Base-by-base conservation (phyloP, 768 basidiomycete species). In the Galerina sulciceps region DNA sequence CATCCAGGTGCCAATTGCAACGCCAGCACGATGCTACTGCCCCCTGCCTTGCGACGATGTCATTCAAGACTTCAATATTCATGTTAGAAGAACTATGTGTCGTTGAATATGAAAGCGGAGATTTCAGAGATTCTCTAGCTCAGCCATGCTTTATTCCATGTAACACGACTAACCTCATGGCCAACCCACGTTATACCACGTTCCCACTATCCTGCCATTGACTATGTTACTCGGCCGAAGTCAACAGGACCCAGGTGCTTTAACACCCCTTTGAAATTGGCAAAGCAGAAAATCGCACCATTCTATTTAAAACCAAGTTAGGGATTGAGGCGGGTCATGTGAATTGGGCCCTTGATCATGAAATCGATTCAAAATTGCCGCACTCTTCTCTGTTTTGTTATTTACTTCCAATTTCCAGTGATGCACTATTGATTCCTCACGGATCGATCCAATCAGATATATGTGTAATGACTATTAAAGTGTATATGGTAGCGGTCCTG, bases 321-420 rank as follows among this genome's bases (percentile, higher is more conserved):
- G 42, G 20, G 26, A 55, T 37, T 35, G 44, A 55, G 44, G 53
- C 35, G 43, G 53, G 53, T 55, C 53, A 55, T 55, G 43, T 46
- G 53, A 17, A 34, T 22, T 14, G 36, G 42, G 22, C 14, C 17
- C 41, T 42, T 6, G 23, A 34, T 31, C 43, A 9, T 17, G 43
- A 17, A 44, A 44, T 17, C 18, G 43, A 17, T n/a, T 31, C 47
- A 18, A 35, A 49, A 49, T 37, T 35, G 31, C 34, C 15, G 34
- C 20, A 18, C n/a, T 49, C 48, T 36, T 8, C 26, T 31, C 5
- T 31, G 26, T 4, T 31, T 31, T 31, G 26, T 31, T 31, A 8
- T 31, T 4, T 31, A 31, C 26, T 3, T 26, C 6, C 26, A 26
- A 26, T 26, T 3, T 26, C 26, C 6, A 26, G 26, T 26, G 26